Percentiles rank a stretch among this genome's conserved stretches.
Evolutionary conservation across 257 asterid genomes (phyloP).

Genomic region (Nicotiana sylvestris): DNA sequence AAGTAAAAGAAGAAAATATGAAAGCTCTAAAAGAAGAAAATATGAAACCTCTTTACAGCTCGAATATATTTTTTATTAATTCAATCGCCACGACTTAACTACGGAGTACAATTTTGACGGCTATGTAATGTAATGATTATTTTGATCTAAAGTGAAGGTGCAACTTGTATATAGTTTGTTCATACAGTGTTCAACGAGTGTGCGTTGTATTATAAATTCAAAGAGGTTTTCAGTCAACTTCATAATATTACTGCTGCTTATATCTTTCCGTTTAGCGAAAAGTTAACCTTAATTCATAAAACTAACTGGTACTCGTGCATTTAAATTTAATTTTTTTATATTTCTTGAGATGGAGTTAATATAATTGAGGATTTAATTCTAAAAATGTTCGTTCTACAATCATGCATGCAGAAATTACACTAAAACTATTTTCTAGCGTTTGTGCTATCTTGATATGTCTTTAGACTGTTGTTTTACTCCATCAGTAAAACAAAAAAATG

Average conservation of each 20-base stretch:
- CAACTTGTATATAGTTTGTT: not conserved
- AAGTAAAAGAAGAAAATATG: not conserved
- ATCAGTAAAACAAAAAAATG: too few relatives aligned
- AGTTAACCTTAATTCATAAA: too few relatives aligned
- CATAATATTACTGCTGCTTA: not conserved
- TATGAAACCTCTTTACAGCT: conserved; percentile 1
- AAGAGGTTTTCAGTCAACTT: not conserved
- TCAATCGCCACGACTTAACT: not conserved
- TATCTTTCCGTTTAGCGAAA: too few relatives aligned
- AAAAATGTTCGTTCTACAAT: too few relatives aligned
- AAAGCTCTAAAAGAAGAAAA: not conserved
- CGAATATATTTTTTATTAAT: not conserved
- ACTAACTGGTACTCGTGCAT: too few relatives aligned
- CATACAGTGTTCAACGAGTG: not conserved
- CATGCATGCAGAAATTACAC: too few relatives aligned
- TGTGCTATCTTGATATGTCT: too few relatives aligned
- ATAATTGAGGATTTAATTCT: not conserved
- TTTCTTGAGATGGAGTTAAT: too few relatives aligned
- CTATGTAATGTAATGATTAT: not conserved
- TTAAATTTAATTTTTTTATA: too few relatives aligned
- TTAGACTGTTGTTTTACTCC: too few relatives aligned
- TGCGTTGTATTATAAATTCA: not conserved
- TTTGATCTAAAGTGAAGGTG: not conserved
- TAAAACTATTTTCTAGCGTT: not conserved
- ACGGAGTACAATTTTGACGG: not conserved